phyloP scores from a whole-genome alignment of 495 filamentous ascomycete species.

The Aspergillus homomorphus region DNA sequence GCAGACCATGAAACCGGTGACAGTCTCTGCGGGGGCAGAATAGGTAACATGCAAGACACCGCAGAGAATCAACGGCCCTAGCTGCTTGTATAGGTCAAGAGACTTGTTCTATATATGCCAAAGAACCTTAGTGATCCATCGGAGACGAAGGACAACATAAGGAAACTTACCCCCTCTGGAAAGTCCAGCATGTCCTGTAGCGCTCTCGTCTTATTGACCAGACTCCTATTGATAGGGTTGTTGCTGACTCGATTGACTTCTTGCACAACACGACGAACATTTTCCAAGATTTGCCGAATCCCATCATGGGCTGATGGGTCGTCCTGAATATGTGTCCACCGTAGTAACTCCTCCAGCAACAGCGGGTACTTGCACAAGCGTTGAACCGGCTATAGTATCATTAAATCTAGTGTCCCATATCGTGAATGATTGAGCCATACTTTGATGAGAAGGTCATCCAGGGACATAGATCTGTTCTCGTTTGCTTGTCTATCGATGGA shows the following conservation, averaged over 20 bases:
- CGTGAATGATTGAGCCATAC: conserved; percentile 38
- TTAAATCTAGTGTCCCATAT: conserved; percentile 13
- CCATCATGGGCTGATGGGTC: conserved; percentile 76
- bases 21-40: conserved; percentile 60
- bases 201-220: conserved; percentile 52
- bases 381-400: conserved; percentile 72
- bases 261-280: conserved; percentile 65
- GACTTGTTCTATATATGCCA: conserved; percentile 28
- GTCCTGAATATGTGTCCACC: conserved; percentile 77
- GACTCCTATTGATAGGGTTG: conserved; percentile 37
- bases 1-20: conserved; percentile 81
- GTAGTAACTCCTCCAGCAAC: conserved; percentile 77
- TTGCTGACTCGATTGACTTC: conserved; percentile 74
- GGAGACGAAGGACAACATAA: neutral
- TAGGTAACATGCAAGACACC: conserved; percentile 86
- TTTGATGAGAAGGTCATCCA: conserved; percentile 89
- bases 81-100: conserved; percentile 59
- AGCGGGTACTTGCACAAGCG: conserved; percentile 90
- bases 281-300: conserved; percentile 69
- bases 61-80: conserved; percentile 82
- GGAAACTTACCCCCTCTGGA: conserved; percentile 57
- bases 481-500: conserved; percentile 64
- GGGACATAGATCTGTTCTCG: conserved; percentile 67
- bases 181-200: conserved; percentile 60
- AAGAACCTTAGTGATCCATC: conserved; percentile 14